Base-by-base conservation (phyloP, 1,139 yeast genomes). In the Protomyces inundatus region DNA sequence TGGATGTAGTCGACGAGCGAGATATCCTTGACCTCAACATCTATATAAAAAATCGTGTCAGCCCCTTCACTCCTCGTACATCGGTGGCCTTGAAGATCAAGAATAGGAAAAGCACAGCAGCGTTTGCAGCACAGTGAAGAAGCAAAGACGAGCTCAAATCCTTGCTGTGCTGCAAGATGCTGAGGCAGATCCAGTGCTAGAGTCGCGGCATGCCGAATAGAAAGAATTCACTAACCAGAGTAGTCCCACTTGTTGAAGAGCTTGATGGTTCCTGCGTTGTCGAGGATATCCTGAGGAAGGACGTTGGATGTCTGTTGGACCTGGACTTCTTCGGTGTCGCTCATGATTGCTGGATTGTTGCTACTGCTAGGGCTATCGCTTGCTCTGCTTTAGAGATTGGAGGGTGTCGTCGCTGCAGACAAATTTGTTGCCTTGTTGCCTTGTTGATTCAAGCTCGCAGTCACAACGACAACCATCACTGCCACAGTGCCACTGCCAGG, bases 201-300 rank as follows among this genome's bases (percentile, higher is more conserved):
- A 39, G 14, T 39, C 14, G n/a, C 12, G 6, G 42, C 42, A 10
- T 12, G 39, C 39, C 42, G 42, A 39, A 12, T 23, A 23, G 42
- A 14, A 39, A 14, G 46, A 16, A 42, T 14, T 90, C 95, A 58
- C 62, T 51, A 58, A 58, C 62, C 62, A 39, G 62, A 58, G 78
- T 89, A 93, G 73, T 97, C 86, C 98, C 98, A 93, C 83, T 91
- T 93, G 96, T 93, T 93, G 95, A 93, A 93, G 78, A 93, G 87
- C 83, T 90, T 93, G 81, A 95, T 87, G 83, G 90, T 96, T 77
- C 85, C 87, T 79, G 91, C 91, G 80, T 96, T 97, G 79, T 87
- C 90, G 82, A 90, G 95, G 76, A 95, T 90, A 67, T 90, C 97
- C 80, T 88, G 90, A 81, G 98, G 98, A 79, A 93, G 90, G 76